These are phyloP conservation scores for Magnolia changhungtana DNA, from an alignment of 164 flowering plant genomes.

Conservation along the genomic window DNA sequence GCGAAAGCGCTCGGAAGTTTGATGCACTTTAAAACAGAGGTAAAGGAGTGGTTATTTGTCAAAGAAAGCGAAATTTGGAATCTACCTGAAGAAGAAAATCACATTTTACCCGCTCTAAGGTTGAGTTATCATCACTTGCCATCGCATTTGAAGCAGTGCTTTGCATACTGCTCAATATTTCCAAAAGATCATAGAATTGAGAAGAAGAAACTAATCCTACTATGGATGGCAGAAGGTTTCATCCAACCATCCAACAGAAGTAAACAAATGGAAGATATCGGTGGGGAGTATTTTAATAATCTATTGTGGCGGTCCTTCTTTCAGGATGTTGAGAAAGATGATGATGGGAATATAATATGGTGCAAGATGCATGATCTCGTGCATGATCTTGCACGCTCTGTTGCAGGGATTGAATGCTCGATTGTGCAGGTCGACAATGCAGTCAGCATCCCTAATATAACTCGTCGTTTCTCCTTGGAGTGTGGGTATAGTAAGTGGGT, in stretches of 20 bases:
- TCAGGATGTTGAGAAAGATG: not conserved
- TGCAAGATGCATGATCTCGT: slow-evolving; percentile 9
- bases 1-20: slow-evolving; percentile 16
- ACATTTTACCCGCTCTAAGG: not conserved
- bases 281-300: not conserved
- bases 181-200: slow-evolving; percentile 11
- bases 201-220: slow-evolving; percentile 7
- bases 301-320: slow-evolving; percentile 3
- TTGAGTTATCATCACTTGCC: slow-evolving; percentile 4
- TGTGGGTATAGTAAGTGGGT: not conserved
- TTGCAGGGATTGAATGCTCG: not conserved
- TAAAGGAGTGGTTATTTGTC: slow-evolving; percentile 10
- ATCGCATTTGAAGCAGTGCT: slow-evolving; percentile 13
- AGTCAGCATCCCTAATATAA: not conserved
- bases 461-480: not conserved
- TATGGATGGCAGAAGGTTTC: slow-evolving; percentile 18
- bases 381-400: not conserved
- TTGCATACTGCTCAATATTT: slow-evolving; percentile 19
- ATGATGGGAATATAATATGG: not conserved
- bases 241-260: not conserved
- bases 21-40: slow-evolving; percentile 5
- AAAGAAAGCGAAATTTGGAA: slow-evolving; percentile 2
- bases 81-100: not conserved
- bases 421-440: not conserved
- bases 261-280: not conserved